Percentiles rank a stretch among this genome's conserved stretches.
Conservation (phyloP, 345 rosid species). For the Raphanus raphanistrum region DNA sequence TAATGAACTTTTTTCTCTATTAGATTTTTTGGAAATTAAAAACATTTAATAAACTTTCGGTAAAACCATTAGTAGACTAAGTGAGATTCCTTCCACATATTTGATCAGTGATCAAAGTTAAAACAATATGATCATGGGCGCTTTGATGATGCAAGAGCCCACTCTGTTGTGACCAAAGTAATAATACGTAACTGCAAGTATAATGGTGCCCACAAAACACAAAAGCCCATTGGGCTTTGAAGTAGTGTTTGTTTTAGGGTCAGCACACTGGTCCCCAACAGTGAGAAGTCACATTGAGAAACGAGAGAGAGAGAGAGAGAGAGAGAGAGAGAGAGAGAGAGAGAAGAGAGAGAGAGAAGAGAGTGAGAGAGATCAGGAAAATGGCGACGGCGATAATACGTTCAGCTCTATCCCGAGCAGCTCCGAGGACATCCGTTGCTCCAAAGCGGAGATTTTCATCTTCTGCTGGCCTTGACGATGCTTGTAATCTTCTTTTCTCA, state of each 20-base stretch:
- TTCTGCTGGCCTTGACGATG: conserved; percentile 72
- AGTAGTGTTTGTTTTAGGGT: neutral
- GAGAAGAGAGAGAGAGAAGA: too few species aligned
- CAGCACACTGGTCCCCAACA: neutral
- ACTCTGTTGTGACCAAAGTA: neutral
- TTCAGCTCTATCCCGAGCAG: conserved; percentile 63
- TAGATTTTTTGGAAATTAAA: neutral
- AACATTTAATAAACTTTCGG: neutral
- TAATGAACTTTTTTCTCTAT: neutral
- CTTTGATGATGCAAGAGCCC: neutral
- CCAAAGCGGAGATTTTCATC: conserved; percentile 71
- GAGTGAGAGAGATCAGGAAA: conserved; percentile 3
- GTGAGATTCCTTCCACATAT: neutral
- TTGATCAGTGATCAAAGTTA: neutral
- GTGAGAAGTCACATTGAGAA: too few species aligned
- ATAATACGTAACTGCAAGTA: neutral
- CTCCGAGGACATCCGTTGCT: conserved; percentile 53
- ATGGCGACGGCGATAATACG: conserved; percentile 80
- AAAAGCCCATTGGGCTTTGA: conserved; percentile 1
- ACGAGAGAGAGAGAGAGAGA: neutral
- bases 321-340: neutral
- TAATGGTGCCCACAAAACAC: neutral
- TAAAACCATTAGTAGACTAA: neutral
- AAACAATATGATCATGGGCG: neutral
- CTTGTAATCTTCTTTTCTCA: conserved; percentile 44